These are phyloP conservation scores for Lizanozyma gosingica DNA, from an alignment of 1,139 yeast species.

Conservation along the genomic window DNA sequence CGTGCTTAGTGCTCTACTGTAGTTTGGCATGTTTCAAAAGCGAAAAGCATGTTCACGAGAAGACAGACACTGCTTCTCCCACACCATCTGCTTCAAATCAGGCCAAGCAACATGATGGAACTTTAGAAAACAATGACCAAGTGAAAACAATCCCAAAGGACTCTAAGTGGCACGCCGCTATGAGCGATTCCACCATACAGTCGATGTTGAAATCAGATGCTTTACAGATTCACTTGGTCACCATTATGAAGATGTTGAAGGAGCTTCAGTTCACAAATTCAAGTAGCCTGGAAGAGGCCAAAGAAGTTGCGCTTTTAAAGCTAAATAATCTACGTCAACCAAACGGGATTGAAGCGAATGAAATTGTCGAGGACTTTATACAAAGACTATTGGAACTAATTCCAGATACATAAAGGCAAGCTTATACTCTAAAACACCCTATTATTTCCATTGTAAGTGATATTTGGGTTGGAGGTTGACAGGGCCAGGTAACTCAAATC, in stretches of 20 bases:
- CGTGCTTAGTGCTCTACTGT: background rate
- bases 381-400: background rate
- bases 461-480: slow-evolving; percentile 14
- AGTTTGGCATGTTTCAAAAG: background rate
- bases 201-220: background rate
- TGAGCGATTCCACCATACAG: background rate
- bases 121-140: too few relatives aligned
- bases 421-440: background rate
- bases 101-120: too few relatives aligned
- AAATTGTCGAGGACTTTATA: background rate
- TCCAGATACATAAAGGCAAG: too few relatives aligned
- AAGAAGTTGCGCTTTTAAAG: background rate
- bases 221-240: background rate
- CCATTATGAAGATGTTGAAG: background rate
- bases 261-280: background rate
- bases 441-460: background rate
- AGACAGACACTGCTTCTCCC: background rate
- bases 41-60: background rate
- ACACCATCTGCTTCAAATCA: too few relatives aligned
- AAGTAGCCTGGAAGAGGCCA: background rate
- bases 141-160: too few relatives aligned
- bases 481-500: slow-evolving; percentile 13
- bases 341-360: background rate
- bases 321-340: background rate
- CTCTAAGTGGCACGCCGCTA: background rate